These are phyloP conservation scores for Clonostachys rosea DNA, from an alignment of 2,329 filamentous ascomycete species.

Conservation along the genomic window DNA sequence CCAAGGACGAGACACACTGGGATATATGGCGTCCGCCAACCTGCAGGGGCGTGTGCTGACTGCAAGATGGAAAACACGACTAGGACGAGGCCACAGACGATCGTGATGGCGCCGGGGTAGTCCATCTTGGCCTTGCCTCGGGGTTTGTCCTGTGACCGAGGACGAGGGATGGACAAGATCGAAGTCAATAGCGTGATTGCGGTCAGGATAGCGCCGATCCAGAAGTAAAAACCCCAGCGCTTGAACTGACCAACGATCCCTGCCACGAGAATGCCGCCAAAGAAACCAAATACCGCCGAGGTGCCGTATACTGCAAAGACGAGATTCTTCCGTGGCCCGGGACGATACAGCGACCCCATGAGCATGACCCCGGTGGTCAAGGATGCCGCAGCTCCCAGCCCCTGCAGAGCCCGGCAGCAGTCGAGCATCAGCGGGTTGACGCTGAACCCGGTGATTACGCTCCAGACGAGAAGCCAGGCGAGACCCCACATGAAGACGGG, in stretches of 20 bases:
- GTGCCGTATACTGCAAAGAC: slow-evolving; percentile 55
- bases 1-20: no score
- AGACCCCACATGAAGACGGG: slow-evolving; percentile 50
- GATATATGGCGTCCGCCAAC: no score
- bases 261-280: slow-evolving; percentile 59
- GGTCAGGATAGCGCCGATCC: slow-evolving; percentile 43
- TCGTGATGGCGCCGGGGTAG: slow-evolving; percentile 40
- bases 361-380: slow-evolving; percentile 67
- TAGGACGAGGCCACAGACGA: no score
- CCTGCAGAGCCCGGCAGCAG: slow-evolving; percentile 66
- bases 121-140: slow-evolving; percentile 45
- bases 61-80: no score
- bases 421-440: slow-evolving; percentile 61
- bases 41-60: no score
- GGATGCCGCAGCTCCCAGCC: slow-evolving; percentile 68
- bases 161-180: slow-evolving; percentile 26
- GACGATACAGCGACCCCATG: slow-evolving; percentile 62
- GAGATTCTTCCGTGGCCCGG: slow-evolving; percentile 67
- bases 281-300: slow-evolving; percentile 50
- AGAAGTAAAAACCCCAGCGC: slow-evolving; percentile 65
- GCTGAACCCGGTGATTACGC: slow-evolving; percentile 61
- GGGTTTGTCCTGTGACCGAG: slow-evolving; percentile 20
- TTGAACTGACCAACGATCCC: slow-evolving; percentile 55
- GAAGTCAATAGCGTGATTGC: slow-evolving; percentile 46
- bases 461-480: slow-evolving; percentile 60